phyloP scores from a whole-genome alignment of 139 green algal genomes.

The Micractinium sp. region DNA sequence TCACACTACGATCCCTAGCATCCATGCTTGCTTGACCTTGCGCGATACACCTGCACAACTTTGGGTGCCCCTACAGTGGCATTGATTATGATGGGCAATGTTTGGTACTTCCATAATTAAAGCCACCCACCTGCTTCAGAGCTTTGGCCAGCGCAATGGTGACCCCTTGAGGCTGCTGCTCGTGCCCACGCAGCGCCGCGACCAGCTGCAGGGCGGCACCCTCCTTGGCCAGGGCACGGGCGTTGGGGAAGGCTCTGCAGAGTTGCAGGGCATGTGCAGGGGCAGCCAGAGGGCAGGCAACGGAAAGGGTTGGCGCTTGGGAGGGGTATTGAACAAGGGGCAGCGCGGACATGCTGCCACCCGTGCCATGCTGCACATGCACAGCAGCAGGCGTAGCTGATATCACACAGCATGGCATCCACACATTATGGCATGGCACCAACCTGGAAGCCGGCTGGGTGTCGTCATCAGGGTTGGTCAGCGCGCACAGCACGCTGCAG shows the following conservation, averaged over 20 bases:
- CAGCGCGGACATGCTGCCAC: background rate
- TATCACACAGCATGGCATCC: background rate
- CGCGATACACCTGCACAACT: no score
- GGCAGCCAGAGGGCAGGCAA: background rate
- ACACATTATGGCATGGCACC: background rate
- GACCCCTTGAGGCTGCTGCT: background rate
- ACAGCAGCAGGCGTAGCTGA: background rate
- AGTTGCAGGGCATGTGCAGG: background rate
- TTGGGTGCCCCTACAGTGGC: no score
- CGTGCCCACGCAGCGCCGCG: slow-evolving; percentile 26
- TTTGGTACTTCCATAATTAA: no score
- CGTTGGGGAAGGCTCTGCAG: slow-evolving; percentile 62
- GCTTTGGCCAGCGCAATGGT: slow-evolving; percentile 25
- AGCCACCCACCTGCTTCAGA: slow-evolving; percentile 29
- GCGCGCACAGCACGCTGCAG: slow-evolving; percentile 47
- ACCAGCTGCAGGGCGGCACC: slow-evolving; percentile 53
- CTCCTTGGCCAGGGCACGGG: slow-evolving; percentile 50
- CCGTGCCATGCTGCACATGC: background rate
- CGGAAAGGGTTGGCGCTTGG: background rate
- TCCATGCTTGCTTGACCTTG: no score
- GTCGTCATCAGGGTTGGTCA: slow-evolving; percentile 75
- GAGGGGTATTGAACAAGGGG: background rate
- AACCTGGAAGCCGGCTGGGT: slow-evolving; percentile 54
- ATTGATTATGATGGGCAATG: no score
- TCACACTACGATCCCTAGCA: no score